phyloP scores from a whole-genome alignment of 2,329 filamentous ascomycete genomes.

The Fusarium foetens region DNA sequence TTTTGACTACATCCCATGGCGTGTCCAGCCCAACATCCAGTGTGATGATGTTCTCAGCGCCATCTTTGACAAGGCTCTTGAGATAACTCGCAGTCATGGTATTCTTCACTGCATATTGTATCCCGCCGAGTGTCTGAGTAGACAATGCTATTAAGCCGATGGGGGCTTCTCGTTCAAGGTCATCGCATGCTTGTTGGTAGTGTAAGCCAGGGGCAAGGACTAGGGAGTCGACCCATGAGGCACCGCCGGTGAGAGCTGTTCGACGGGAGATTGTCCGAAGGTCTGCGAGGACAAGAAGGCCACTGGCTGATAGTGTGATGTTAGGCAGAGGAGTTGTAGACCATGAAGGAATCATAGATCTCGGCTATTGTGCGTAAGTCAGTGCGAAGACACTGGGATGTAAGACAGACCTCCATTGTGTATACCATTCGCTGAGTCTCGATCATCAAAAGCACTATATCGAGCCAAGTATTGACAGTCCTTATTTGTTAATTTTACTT shows the following conservation, averaged over 20 bases:
- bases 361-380: constrained; percentile 19
- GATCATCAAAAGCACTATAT: not conserved
- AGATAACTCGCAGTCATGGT: constrained; percentile 63
- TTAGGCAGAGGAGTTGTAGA: constrained; percentile 56
- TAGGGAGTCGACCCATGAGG: constrained; percentile 65
- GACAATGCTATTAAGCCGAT: constrained; percentile 47
- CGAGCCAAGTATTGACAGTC: not conserved
- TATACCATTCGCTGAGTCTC: not conserved
- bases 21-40: constrained; percentile 44
- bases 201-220: constrained; percentile 70
- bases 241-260: constrained; percentile 66
- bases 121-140: constrained; percentile 26
- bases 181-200: constrained; percentile 66
- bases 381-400: not conserved
- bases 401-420: constrained; percentile 24
- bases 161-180: constrained; percentile 55
- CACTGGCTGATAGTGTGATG: constrained; percentile 61
- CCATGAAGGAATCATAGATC: constrained; percentile 55
- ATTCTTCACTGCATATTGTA: constrained; percentile 56
- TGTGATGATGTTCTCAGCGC: constrained; percentile 36
- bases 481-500: too few species aligned
- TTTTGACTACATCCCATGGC: constrained; percentile 38
- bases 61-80: constrained; percentile 43
- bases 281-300: constrained; percentile 68
- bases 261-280: constrained; percentile 65